Conservation (phyloP, 352 stramenopile genomes). For the Globisporangium yorkense region DNA sequence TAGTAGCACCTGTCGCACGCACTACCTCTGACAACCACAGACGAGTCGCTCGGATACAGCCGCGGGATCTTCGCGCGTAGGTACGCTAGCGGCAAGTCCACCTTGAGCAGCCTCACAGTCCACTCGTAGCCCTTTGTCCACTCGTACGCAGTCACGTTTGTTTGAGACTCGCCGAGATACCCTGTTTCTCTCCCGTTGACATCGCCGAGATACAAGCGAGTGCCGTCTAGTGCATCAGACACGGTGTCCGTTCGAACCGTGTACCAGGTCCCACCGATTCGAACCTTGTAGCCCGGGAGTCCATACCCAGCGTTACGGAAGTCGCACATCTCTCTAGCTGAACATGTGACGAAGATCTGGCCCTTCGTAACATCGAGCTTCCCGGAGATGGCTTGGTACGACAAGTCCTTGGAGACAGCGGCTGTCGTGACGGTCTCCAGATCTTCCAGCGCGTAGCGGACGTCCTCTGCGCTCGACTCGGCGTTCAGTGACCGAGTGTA, state of each 20-base stretch:
- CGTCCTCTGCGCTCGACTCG: slow-evolving; percentile 52
- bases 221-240: slow-evolving; percentile 31
- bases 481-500: slow-evolving; percentile 65
- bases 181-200: slow-evolving; percentile 47
- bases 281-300: slow-evolving; percentile 47
- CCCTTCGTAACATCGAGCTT: slow-evolving; percentile 55
- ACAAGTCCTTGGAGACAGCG: slow-evolving; percentile 36
- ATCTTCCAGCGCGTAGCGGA: slow-evolving; percentile 65
- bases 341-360: slow-evolving; percentile 57
- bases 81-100: slow-evolving; percentile 32
- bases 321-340: slow-evolving; percentile 33
- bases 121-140: slow-evolving; percentile 73
- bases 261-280: slow-evolving; percentile 65
- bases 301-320: slow-evolving; percentile 51
- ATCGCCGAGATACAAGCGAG: slow-evolving; percentile 57
- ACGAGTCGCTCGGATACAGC: slow-evolving; percentile 34
- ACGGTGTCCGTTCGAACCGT: slow-evolving; percentile 40
- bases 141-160: slow-evolving; percentile 43
- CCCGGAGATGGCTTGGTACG: slow-evolving; percentile 34
- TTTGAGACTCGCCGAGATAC: slow-evolving; percentile 37
- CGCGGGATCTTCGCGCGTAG: slow-evolving; percentile 53
- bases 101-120: slow-evolving; percentile 46
- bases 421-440: slow-evolving; percentile 50
- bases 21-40: slow-evolving; percentile 31
- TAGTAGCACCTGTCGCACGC: slow-evolving; percentile 67